phyloP scores from a whole-genome alignment of 495 filamentous ascomycete species.

The Aspergillus asperescens region DNA sequence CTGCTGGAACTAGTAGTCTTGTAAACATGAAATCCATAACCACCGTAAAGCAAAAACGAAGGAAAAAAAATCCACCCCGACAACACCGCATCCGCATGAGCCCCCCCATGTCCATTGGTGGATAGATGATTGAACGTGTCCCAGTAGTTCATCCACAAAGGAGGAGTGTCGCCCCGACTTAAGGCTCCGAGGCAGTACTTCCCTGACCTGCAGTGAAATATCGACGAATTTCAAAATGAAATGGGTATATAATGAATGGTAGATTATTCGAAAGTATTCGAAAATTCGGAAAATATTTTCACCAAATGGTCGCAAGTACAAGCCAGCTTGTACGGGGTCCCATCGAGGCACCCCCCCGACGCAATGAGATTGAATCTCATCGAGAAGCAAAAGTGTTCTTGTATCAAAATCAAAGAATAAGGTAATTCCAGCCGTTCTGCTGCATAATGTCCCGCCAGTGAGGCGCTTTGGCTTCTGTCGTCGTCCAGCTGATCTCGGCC shows the following conservation, averaged over 20 bases:
- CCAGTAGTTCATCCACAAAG: conserved; percentile 13
- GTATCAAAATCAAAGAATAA: conserved; percentile 63
- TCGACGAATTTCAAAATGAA: conserved; percentile 7
- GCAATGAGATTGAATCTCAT: conserved; percentile 19
- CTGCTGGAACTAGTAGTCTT: background rate
- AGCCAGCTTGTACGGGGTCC: conserved; percentile 19
- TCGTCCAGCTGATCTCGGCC: conserved; percentile 5
- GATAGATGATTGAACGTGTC: conserved; percentile 8
- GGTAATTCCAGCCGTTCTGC: conserved; percentile 84
- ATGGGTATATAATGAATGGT: conserved; percentile 11
- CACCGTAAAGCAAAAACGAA: background rate
- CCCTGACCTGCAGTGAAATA: conserved; percentile 15
- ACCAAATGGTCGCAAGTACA: conserved; percentile 15
- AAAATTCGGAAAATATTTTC: conserved; percentile 6
- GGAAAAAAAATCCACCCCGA: background rate
- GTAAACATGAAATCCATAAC: background rate
- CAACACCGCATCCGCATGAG: conserved; percentile 8
- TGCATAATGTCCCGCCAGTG: conserved; percentile 96
- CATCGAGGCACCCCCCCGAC: conserved; percentile 18
- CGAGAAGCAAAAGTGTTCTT: conserved; percentile 6
- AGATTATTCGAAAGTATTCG: conserved; percentile 1
- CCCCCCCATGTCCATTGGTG: conserved; percentile 1
- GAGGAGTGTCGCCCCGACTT: conserved; percentile 12
- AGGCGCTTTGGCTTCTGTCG: conserved; percentile 29
- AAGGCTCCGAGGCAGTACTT: conserved; percentile 2